Evolutionary conservation across 225 moss, liverwort and hornwort species (phyloP).

Genomic region (Pseudoscleropodium purum): DNA sequence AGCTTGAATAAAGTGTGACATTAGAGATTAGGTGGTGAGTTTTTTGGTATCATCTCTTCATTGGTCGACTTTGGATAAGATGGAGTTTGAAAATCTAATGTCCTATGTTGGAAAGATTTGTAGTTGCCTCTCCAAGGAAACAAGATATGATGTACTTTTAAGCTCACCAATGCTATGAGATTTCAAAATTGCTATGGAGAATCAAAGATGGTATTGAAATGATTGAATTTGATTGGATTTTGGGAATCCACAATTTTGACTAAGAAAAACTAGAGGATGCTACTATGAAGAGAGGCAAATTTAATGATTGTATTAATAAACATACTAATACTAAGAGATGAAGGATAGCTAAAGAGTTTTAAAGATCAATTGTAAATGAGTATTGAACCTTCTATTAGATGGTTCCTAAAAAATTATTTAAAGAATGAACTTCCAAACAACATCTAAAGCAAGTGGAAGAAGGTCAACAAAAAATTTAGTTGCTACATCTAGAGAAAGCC

Average conservation of each 20-base stretch:
- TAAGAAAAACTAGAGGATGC: not conserved
- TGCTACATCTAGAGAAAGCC: fast-evolving
- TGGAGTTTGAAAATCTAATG: not conserved
- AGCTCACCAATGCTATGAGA: not conserved
- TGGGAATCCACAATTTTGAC: not conserved
- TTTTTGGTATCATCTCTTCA: not conserved
- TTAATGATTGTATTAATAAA: not conserved
- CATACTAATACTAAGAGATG: fast-evolving
- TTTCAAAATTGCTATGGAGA: not conserved
- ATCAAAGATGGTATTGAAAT: not conserved
- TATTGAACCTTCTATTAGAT: not conserved
- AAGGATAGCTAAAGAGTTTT: not conserved
- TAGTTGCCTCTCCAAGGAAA: not conserved
- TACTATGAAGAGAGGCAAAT: not conserved
- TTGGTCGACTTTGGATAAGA: not conserved
- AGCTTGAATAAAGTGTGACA: too few relatives aligned
- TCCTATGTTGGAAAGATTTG: not conserved
- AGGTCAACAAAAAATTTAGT: not conserved
- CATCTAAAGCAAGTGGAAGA: not conserved
- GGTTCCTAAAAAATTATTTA: not conserved
- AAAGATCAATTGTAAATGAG: not conserved
- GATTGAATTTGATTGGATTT: not conserved
- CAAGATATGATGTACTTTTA: not conserved
- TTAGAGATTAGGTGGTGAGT: too few relatives aligned
- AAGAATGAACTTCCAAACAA: not conserved